A percentile compares a stretch with the other conserved stretches of the same genome.
phyloP scores from a whole-genome alignment of 176 grass and related monocot genomes.

The Juncus effusus region DNA sequence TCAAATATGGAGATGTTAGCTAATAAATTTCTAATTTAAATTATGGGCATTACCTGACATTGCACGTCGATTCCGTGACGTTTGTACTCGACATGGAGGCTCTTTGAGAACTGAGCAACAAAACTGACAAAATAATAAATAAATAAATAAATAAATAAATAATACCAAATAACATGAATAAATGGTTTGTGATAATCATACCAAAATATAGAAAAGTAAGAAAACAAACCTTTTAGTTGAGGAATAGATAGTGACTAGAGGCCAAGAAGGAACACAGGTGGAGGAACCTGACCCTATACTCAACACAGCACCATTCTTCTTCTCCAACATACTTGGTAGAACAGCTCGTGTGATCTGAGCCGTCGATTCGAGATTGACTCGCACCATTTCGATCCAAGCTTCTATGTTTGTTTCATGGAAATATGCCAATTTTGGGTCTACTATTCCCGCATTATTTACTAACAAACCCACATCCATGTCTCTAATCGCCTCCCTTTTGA shows the following conservation, averaged over 20 bases:
- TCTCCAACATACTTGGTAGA: conserved; percentile 37
- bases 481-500: background rate
- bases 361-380: conserved; percentile 38
- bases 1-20: no score
- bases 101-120: conserved; percentile 34
- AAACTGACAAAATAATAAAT: conserved; percentile 31
- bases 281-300: conserved; percentile 52
- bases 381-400: conserved; percentile 24
- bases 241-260: conserved; percentile 43
- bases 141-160: background rate
- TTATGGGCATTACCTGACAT: conserved; percentile 35
- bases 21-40: background rate
- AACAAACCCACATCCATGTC: conserved; percentile 48
- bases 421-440: conserved; percentile 30
- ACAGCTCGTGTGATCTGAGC: conserved; percentile 41
- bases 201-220: background rate
- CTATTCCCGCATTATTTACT: conserved; percentile 56
- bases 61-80: conserved; percentile 55
- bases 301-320: conserved; percentile 39
- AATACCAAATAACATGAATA: background rate
- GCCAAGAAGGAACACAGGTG: conserved; percentile 37
- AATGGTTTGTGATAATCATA: background rate
- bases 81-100: conserved; percentile 50
- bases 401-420: conserved; percentile 52
- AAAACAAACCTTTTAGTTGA: conserved; percentile 28